These are phyloP conservation scores for Talaromyces stipitatus DNA, from an alignment of 495 filamentous ascomycete species.

Conservation along the genomic window DNA sequence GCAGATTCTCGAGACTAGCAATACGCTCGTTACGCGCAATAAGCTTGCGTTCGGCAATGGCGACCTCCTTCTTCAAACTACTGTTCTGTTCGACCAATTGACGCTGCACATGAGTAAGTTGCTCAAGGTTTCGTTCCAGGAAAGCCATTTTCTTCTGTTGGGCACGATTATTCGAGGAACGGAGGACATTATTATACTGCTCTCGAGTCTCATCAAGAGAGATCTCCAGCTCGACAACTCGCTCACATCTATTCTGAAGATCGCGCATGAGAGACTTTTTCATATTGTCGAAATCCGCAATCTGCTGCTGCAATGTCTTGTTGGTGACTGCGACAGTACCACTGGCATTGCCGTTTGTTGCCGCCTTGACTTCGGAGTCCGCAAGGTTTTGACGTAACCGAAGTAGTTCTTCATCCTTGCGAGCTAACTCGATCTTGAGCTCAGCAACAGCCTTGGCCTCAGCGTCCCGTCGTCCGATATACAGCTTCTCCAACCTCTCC, in stretches of 20 bases:
- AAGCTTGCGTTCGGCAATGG: constrained; percentile 94
- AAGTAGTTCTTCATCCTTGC: constrained; percentile 68
- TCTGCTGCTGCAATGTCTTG: constrained; percentile 95
- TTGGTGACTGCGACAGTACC: constrained; percentile 50
- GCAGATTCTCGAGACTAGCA: constrained; percentile 77
- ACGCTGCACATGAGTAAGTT: constrained; percentile 91
- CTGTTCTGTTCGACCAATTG: constrained; percentile 98
- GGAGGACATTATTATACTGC: constrained; percentile 96
- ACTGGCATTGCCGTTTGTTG: constrained; percentile 43
- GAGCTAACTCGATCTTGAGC: constrained; percentile 60
- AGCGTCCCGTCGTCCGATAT: constrained; percentile 62
- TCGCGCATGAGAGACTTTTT: constrained; percentile 99
- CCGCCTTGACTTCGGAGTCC: constrained; percentile 59
- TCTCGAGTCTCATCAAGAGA: constrained; percentile 93
- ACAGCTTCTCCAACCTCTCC: constrained; percentile 64
- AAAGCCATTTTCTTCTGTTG: constrained; percentile 99
- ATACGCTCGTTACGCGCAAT: constrained; percentile 96
- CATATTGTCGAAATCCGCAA: constrained; percentile 97
- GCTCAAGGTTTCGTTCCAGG: constrained; percentile 95
- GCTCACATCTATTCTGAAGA: constrained; percentile 94
- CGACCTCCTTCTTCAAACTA: constrained; percentile 95
- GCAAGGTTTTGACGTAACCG: constrained; percentile 67
- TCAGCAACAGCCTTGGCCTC: constrained; percentile 63
- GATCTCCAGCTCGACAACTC: constrained; percentile 96
- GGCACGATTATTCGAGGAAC: constrained; percentile 90